These are phyloP conservation scores for Pulveroboletus ravenelii DNA, from an alignment of 768 basidiomycete genomes.

Conservation along the genomic window DNA sequence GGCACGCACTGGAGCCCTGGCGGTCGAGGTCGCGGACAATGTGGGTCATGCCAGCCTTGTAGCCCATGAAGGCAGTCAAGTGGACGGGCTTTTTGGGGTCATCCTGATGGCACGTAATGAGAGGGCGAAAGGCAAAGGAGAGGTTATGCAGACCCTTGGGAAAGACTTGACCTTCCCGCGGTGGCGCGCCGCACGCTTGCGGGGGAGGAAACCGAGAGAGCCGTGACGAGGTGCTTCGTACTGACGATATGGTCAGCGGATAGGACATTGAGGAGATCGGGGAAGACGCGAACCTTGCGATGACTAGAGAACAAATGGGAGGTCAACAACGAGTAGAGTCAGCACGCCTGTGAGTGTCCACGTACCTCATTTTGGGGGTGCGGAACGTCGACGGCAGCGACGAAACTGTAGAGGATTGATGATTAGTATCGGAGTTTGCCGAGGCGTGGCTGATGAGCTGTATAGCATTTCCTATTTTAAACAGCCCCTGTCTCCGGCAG, in stretches of 20 bases:
- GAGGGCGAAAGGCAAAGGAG: neutral
- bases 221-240: slow-evolving; percentile 99
- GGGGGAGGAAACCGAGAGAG: slow-evolving; percentile 94
- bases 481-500: slow-evolving; percentile 12
- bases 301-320: slow-evolving; percentile 46
- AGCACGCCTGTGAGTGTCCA: neutral
- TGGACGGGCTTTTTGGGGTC: slow-evolving; percentile 99
- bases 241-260: slow-evolving; percentile 40
- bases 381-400: slow-evolving; percentile 18
- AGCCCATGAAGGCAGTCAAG: slow-evolving; percentile 96
- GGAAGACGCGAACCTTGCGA: slow-evolving; percentile 64
- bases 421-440: slow-evolving; percentile 23
- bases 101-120: slow-evolving; percentile 54
- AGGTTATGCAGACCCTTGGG: slow-evolving; percentile 70
- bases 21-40: slow-evolving; percentile 98
- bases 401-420: neutral
- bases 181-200: slow-evolving; percentile 95
- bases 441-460: slow-evolving; percentile 29
- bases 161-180: slow-evolving; percentile 99
- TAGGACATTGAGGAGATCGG: slow-evolving; percentile 1
- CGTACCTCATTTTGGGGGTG: slow-evolving; percentile 59
- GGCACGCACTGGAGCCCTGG: slow-evolving; percentile 90
- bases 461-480: slow-evolving; percentile 22
- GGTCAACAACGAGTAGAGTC: neutral
- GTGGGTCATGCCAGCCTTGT: slow-evolving; percentile 99